These are phyloP conservation scores for Abelmoschus esculentus DNA, from an alignment of 345 rosid species.

Conservation along the genomic window DNA sequence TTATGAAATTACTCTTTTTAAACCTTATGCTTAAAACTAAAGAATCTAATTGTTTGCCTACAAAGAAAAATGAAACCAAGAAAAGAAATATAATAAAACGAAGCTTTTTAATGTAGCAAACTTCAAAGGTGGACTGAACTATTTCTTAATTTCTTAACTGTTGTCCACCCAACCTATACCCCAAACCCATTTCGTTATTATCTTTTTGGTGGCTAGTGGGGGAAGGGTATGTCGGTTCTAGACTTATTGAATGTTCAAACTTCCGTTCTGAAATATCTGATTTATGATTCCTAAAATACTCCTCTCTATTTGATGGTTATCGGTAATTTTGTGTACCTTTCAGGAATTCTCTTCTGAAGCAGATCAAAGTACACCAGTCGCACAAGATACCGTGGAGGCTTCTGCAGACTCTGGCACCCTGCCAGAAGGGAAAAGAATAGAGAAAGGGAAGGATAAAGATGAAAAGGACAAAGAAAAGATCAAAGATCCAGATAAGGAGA, in stretches of 20 bases:
- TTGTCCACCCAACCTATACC: neutral
- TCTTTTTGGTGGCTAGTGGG: neutral
- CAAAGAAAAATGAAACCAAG: neutral
- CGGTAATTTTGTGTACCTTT: neutral
- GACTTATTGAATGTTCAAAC: neutral
- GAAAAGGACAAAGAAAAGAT: constrained; percentile 67
- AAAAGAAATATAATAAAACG: neutral
- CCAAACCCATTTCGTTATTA: no score
- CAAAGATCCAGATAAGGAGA: constrained; percentile 45
- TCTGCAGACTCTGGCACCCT: constrained; percentile 45
- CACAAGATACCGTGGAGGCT: constrained; percentile 44
- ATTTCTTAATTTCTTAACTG: neutral
- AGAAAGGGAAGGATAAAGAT: constrained; percentile 68
- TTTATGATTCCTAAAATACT: neutral
- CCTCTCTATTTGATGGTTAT: neutral
- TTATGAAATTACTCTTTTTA: no score
- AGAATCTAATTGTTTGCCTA: neutral
- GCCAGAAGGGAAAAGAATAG: constrained; percentile 50
- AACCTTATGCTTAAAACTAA: neutral
- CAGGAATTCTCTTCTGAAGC: constrained; percentile 66
- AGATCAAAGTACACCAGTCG: constrained; percentile 45
- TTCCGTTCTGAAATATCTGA: neutral
- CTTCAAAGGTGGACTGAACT: neutral
- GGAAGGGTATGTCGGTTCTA: neutral
- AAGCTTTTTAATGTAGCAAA: neutral